These are phyloP conservation scores for Areca catechu DNA, from an alignment of 176 grass and related monocot species.

Conservation along the genomic window DNA sequence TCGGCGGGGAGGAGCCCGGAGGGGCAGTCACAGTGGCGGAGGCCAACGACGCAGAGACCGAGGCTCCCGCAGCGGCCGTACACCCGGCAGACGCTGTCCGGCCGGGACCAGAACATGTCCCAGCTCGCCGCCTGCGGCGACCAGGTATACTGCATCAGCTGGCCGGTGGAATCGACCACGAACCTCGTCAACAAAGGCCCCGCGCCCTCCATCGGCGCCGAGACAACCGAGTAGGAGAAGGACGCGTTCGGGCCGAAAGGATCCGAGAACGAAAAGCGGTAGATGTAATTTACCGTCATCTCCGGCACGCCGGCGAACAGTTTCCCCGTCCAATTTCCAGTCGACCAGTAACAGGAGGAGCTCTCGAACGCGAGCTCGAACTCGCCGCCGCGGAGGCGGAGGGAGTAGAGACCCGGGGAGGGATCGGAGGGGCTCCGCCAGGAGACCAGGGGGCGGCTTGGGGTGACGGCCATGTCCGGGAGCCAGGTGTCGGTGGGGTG, in stretches of 20 bases:
- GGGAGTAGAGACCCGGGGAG: neutral
- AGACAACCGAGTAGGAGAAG: conserved; percentile 1
- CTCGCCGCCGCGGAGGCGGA: neutral
- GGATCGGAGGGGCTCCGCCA: no score
- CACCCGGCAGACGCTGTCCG: neutral
- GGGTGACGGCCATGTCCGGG: no score
- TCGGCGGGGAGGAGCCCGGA: no score
- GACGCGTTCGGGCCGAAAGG: conserved; percentile 6
- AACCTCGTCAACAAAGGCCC: neutral
- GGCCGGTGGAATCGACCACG: conserved; percentile 1
- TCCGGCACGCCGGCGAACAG: conserved; percentile 3
- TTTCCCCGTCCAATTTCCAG: neutral
- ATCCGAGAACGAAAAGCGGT: neutral
- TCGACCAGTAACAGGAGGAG: neutral
- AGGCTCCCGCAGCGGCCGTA: conserved; percentile 6
- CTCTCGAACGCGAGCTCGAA: conserved; percentile 1
- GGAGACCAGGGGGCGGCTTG: no score
- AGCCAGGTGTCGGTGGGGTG: no score
- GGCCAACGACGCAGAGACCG: neutral
- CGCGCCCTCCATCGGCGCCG: neutral
- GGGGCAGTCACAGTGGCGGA: no score
- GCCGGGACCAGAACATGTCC: conserved; percentile 1
- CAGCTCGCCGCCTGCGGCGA: conserved; percentile 6
- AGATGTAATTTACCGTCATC: conserved; percentile 6
- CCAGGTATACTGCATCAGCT: conserved; percentile 4